Evolutionary conservation across 2,329 filamentous ascomycete genomes (phyloP).

Genomic region (Teratosphaeria destructans): DNA sequence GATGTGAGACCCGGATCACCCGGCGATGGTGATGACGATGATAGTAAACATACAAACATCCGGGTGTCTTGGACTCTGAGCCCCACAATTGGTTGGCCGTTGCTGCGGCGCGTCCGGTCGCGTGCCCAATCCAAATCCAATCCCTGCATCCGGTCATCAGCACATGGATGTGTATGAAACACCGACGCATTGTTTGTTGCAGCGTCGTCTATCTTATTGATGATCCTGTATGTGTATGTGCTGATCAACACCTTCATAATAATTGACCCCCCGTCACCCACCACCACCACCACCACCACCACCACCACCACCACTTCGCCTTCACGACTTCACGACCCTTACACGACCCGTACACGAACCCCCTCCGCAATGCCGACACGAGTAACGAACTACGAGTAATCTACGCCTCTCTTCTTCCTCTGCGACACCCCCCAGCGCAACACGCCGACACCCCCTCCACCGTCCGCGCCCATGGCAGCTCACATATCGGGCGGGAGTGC

Average conservation of each 20-base stretch:
- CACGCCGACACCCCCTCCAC: not conserved
- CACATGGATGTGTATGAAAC: not conserved
- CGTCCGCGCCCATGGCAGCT: constrained; percentile 12
- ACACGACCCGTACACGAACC: not conserved
- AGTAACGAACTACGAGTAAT: not conserved
- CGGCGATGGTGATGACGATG: not conserved
- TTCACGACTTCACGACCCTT: not conserved
- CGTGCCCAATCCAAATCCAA: not conserved
- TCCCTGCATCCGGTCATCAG: not conserved
- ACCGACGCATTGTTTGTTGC: not conserved
- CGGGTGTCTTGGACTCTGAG: not conserved
- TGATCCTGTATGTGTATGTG: not conserved
- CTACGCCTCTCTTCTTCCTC: not conserved
- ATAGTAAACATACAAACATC: too few species aligned
- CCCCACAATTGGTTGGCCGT: not conserved
- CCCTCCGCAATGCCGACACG: not conserved
- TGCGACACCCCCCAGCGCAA: not conserved
- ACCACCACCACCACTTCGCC: too few species aligned
- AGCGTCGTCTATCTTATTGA: not conserved
- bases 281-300: too few species aligned
- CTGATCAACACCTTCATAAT: too few species aligned
- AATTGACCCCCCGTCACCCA: too few species aligned
- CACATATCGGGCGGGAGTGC: constrained; percentile 40
- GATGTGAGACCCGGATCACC: not conserved
- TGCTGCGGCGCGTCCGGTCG: not conserved